These are phyloP conservation scores for Teratosphaeria gauchensis DNA, from an alignment of 2,329 filamentous ascomycete genomes.

Conservation along the genomic window DNA sequence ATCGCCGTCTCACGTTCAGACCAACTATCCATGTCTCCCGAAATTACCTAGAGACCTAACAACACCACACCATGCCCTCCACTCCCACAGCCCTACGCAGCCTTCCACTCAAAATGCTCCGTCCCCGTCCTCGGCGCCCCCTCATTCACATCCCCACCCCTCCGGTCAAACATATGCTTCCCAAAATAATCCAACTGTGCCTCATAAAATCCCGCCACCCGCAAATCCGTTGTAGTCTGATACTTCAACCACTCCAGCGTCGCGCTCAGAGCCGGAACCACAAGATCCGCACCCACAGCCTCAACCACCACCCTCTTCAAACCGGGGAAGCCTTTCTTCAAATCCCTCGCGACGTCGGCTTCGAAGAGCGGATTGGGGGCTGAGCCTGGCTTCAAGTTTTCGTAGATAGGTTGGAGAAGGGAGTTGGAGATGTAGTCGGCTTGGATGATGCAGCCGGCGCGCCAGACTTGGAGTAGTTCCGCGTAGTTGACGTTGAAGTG, in stretches of 20 bases:
- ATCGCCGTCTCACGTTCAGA: too few relatives aligned
- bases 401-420: slow-evolving; percentile 42
- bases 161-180: slow-evolving; percentile 54
- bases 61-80: too few relatives aligned
- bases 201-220: slow-evolving; percentile 57
- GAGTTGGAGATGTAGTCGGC: slow-evolving; percentile 52
- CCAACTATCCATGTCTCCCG: too few relatives aligned
- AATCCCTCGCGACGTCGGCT: slow-evolving; percentile 42
- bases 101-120: slow-evolving; percentile 56
- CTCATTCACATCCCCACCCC: slow-evolving; percentile 38
- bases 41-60: too few relatives aligned
- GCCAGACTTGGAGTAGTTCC: slow-evolving; percentile 53
- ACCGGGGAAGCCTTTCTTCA: slow-evolving; percentile 41
- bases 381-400: slow-evolving; percentile 23
- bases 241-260: slow-evolving; percentile 61
- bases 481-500: slow-evolving; percentile 49
- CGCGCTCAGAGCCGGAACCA: slow-evolving; percentile 51
- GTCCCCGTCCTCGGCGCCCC: slow-evolving; percentile 46
- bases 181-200: slow-evolving; percentile 65
- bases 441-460: slow-evolving; percentile 62
- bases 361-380: slow-evolving; percentile 39
- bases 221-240: slow-evolving; percentile 48
- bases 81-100: too few relatives aligned
- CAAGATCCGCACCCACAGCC: slow-evolving; percentile 47
- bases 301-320: slow-evolving; percentile 49